Conservation (phyloP, 2,329 filamentous ascomycete species). For the Cytospora leucostoma region DNA sequence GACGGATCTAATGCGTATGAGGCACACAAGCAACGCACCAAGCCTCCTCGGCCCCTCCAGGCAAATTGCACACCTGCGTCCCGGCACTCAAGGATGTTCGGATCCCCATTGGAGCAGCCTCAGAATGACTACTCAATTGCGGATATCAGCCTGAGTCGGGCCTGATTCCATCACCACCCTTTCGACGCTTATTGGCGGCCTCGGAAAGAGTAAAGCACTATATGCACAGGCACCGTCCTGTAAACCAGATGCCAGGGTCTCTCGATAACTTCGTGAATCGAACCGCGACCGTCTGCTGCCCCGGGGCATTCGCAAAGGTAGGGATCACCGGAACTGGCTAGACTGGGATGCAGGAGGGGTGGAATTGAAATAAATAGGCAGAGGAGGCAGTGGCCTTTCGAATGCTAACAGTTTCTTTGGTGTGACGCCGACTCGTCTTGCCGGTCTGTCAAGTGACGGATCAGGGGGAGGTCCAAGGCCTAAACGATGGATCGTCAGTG, state of each 20-base stretch:
- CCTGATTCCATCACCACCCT: background rate
- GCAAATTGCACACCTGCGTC: background rate
- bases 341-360: background rate
- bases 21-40: background rate
- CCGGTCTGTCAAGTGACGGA: slow-evolving; percentile 9
- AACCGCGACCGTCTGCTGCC: background rate
- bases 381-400: background rate
- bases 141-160: background rate
- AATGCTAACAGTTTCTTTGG: background rate
- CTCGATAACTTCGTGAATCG: background rate
- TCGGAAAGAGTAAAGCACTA: background rate
- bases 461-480: background rate
- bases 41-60: background rate
- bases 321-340: background rate
- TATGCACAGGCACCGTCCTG: background rate
- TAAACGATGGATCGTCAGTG: background rate
- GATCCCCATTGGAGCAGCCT: background rate
- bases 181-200: background rate
- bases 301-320: background rate
- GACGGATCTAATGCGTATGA: background rate
- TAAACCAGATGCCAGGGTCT: background rate
- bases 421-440: slow-evolving; percentile 1
- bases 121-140: slow-evolving; percentile 1
- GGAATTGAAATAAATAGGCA: background rate
- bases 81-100: background rate